These are phyloP conservation scores for Saccharomyces hybrid DNA, from an alignment of 1,139 yeast species.

Conservation along the genomic window DNA sequence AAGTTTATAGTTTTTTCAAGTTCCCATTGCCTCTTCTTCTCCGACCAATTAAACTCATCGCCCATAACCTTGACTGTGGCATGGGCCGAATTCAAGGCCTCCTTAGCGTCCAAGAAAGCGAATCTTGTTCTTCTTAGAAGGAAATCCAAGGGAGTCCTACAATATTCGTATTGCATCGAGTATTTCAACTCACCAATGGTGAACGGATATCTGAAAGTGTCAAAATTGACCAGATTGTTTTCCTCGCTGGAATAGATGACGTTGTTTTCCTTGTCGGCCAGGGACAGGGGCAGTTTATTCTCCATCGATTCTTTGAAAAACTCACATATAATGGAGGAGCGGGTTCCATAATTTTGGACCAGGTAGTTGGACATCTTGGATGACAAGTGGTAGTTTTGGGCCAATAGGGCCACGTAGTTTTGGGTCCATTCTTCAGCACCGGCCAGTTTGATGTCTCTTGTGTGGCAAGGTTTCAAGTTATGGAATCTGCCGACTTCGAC, in stretches of 20 bases:
- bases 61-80: slow-evolving; percentile 84
- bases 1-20: slow-evolving; percentile 46
- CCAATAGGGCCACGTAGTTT: slow-evolving; percentile 69
- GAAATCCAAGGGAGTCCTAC: slow-evolving; percentile 84
- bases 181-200: slow-evolving; percentile 87
- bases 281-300: slow-evolving; percentile 55
- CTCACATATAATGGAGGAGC: slow-evolving; percentile 76
- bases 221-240: slow-evolving; percentile 20
- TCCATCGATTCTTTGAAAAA: slow-evolving; percentile 45
- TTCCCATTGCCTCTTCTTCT: slow-evolving; percentile 51
- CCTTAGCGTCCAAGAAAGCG: slow-evolving; percentile 85
- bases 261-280: slow-evolving; percentile 40
- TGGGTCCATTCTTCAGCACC: slow-evolving; percentile 74
- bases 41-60: slow-evolving; percentile 68
- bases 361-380: slow-evolving; percentile 75
- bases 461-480: slow-evolving; percentile 49
- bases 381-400: slow-evolving; percentile 71
- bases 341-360: slow-evolving; percentile 81
- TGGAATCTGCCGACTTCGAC: slow-evolving; percentile 42
- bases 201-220: slow-evolving; percentile 72
- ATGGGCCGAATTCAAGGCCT: slow-evolving; percentile 74
- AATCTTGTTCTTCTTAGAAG: slow-evolving; percentile 89
- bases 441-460: slow-evolving; percentile 54
- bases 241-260: slow-evolving; percentile 15
- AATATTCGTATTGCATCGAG: slow-evolving; percentile 75